A percentile compares a stretch with the other conserved stretches of the same genome.
Conservation (phyloP, 495 filamentous ascomycete species). For the Talaromyces wortmannii region DNA sequence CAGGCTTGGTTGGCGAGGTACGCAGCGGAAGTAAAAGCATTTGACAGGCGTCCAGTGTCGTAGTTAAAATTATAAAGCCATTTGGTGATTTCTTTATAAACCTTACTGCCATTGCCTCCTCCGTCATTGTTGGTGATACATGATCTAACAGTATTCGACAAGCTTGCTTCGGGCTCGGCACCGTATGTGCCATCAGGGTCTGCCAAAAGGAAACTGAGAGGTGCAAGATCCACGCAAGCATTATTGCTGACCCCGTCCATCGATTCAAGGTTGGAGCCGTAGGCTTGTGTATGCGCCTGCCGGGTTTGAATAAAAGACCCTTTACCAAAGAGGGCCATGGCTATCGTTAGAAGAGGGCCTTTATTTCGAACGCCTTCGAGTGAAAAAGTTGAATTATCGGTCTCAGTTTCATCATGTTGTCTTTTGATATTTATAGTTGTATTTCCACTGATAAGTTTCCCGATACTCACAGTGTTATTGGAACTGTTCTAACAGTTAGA, state of each 20-base stretch:
- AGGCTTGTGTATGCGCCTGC: background rate
- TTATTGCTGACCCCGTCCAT: background rate
- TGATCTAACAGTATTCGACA: background rate
- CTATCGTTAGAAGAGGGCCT: slow-evolving; percentile 14
- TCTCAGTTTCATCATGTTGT: background rate
- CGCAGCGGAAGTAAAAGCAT: slow-evolving; percentile 11
- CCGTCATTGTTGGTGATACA: slow-evolving; percentile 3
- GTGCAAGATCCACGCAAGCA: slow-evolving; percentile 1
- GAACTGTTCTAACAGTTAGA: background rate
- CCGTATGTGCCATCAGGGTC: background rate
- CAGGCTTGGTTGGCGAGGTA: slow-evolving; percentile 14
- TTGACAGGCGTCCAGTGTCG: slow-evolving; percentile 1
- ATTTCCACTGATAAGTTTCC: background rate
- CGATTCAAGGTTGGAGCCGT: background rate
- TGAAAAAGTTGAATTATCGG: background rate
- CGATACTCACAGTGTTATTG: no score
- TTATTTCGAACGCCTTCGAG: slow-evolving; percentile 7
- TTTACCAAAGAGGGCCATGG: slow-evolving; percentile 18
- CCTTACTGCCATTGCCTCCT: no score
- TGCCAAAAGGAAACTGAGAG: slow-evolving; percentile 1
- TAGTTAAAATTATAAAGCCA: slow-evolving; percentile 2
- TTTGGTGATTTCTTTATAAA: background rate
- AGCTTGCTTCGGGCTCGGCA: no score
- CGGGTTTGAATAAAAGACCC: slow-evolving; percentile 11
- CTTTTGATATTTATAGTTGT: background rate